Evolutionary conservation across 352 stramenopile species (phyloP).

Genomic region (Phytopythium ostracodes): DNA sequence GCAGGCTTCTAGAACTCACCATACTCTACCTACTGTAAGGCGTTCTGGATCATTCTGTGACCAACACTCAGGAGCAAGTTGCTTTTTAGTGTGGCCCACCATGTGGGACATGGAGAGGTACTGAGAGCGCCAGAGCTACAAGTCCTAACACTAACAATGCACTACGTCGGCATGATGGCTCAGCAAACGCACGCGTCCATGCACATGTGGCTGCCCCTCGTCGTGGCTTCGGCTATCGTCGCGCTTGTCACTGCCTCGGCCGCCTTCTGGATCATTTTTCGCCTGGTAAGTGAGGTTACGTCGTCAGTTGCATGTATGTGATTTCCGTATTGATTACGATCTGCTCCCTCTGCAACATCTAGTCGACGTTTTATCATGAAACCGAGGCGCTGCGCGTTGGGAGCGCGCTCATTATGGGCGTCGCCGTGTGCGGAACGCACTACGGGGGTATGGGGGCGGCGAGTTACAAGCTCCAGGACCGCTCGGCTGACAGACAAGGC

Average conservation of each 20-base stretch:
- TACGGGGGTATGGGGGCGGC: slow-evolving; percentile 27
- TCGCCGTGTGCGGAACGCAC: slow-evolving; percentile 40
- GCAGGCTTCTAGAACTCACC: too few species aligned
- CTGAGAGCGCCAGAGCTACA: too few species aligned
- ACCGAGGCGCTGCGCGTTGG: slow-evolving; percentile 24
- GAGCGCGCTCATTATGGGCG: slow-evolving; percentile 41
- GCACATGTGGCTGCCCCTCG: slow-evolving; percentile 16
- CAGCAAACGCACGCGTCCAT: slow-evolving; percentile 28
- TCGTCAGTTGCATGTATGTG: slow-evolving; percentile 6
- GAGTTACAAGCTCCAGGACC: too few species aligned
- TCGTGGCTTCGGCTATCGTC: slow-evolving; percentile 31
- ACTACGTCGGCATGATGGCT: slow-evolving; percentile 49
- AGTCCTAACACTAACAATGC: slow-evolving; percentile 51
- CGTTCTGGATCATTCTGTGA: too few species aligned
- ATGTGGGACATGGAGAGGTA: too few species aligned
- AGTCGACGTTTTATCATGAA: slow-evolving; percentile 28
- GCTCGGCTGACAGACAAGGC: too few species aligned
- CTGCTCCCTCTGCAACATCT: slow-evolving; percentile 12
- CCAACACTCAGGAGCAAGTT: too few species aligned
- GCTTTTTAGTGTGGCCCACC: too few species aligned
- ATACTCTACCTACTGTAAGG: too few species aligned
- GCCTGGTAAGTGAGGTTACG: not conserved
- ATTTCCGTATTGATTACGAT: not conserved
- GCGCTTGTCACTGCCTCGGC: slow-evolving; percentile 33
- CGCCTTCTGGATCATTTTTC: slow-evolving; percentile 55